Evolutionary conservation across 225 moss, liverwort and hornwort species (phyloP).

Genomic region (Takakia lepidozioides): DNA sequence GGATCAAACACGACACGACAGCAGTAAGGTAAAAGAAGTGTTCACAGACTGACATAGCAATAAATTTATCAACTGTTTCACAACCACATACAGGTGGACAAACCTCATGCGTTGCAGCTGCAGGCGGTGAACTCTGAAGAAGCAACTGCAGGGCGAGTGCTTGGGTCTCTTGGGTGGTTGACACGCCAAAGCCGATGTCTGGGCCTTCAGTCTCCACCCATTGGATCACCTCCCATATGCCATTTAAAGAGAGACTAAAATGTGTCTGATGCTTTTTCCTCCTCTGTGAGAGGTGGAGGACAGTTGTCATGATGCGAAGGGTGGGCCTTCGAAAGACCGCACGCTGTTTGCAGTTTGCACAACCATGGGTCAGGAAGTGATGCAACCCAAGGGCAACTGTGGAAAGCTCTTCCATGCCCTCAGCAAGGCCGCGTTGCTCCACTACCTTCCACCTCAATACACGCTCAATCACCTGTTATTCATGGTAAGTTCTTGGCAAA

Average conservation of each 20-base stretch:
- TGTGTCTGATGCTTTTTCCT: slow-evolving; percentile 67
- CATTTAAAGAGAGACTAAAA: slow-evolving; percentile 54
- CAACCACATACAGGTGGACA: slow-evolving; percentile 9
- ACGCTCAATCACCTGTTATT: slow-evolving; percentile 83
- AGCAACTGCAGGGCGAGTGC: slow-evolving; percentile 58
- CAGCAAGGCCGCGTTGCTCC: slow-evolving; percentile 50
- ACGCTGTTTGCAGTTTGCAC: slow-evolving; percentile 30
- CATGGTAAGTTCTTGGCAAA: too few relatives aligned
- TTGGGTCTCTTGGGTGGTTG: slow-evolving; percentile 29
- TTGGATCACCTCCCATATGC: slow-evolving; percentile 48
- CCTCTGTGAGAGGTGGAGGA: slow-evolving; percentile 62
- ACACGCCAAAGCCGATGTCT: slow-evolving; percentile 27
- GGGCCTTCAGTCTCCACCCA: slow-evolving; percentile 61
- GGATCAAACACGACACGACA: background rate
- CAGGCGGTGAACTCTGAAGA: slow-evolving; percentile 68
- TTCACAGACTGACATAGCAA: background rate
- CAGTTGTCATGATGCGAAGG: slow-evolving; percentile 51
- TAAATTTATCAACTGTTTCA: background rate
- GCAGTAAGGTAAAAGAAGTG: background rate
- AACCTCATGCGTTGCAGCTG: slow-evolving; percentile 50
- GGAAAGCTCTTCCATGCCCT: slow-evolving; percentile 71
- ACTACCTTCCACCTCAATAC: slow-evolving; percentile 67
- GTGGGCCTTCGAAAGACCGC: slow-evolving; percentile 53
- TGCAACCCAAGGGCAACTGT: slow-evolving; percentile 56
- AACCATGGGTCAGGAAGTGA: slow-evolving; percentile 41